Base-by-base conservation (phyloP, 192 early-diverging fungal species). In the Entomortierella beljakovae region DNA sequence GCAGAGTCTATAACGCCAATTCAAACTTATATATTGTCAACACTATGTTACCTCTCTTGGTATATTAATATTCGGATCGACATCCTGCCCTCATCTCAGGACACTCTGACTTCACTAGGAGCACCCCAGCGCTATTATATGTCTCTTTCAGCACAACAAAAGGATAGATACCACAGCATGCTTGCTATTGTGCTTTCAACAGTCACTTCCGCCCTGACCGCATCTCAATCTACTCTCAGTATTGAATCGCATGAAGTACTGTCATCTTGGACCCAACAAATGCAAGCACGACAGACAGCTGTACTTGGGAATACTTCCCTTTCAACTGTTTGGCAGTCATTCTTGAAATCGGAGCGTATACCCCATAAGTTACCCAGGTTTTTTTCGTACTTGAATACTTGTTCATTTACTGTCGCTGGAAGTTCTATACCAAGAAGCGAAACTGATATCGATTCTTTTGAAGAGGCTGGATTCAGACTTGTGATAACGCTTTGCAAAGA, bases 11-110 rank as follows among this genome's bases (percentile, higher is more conserved):
- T 77, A 37, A 26, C 66, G 0, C 28, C 73, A 0, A 61, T 77
- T 23, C 73, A 77, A 3, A 77, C 52, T 0, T 68, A 79, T 64
- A 58, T 65, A 56, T 31, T 70, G 1, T 70, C 68, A 34, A 68
- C 75, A 6, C 67, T 79, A 38, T 79, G 75, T 23, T 79, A 79
- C 33, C 57, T 79, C 7, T 22, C 61, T 2, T 68, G 75, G 15
- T 68, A 79, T 48, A 79, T 79, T 40, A 79, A 79, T 32, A 34
- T 79, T 32, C 61, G 75, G 57, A 69, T 79, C 29, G 75, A 79
- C 34, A 53, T 79, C 60, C 50, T 79, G 8, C 75, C 75, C 10
- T 64, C 75, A 22, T 66, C 67, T 29, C 66, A 70, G 38, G 68
- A 70, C 51, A 77, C 75, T 10, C 75, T 79, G 7, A 79, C 75